A percentile compares a stretch with the other conserved stretches of the same genome.
Conservation (phyloP, 2,329 filamentous ascomycete species). For the Calonectria crousiana region DNA sequence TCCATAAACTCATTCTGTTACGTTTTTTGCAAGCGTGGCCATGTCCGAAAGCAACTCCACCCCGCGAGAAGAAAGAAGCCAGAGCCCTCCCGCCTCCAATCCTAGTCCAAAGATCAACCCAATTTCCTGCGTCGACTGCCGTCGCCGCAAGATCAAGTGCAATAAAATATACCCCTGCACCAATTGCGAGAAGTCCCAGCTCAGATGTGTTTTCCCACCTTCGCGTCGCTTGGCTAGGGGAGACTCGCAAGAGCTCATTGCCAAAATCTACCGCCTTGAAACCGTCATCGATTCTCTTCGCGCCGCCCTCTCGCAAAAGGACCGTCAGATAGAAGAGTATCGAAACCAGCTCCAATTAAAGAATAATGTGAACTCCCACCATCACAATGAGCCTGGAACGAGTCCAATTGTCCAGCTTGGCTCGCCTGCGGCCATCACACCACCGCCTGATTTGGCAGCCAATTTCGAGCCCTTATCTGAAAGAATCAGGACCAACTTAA, state of each 20-base stretch:
- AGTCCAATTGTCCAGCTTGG: not conserved
- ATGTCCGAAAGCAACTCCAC: conserved; percentile 1
- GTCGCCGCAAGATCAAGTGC: not conserved
- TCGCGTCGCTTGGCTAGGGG: not conserved
- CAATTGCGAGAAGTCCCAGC: not conserved
- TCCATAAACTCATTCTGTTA: not conserved
- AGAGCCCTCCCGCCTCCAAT: not conserved
- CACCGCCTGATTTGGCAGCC: not conserved
- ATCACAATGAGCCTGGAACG: not conserved
- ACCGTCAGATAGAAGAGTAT: not conserved
- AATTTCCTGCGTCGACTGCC: not conserved
- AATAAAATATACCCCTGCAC: conserved; percentile 4
- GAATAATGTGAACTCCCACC: not conserved
- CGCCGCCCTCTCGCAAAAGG: not conserved
- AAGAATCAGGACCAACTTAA: not conserved
- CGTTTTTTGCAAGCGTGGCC: not conserved
- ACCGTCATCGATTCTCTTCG: not conserved
- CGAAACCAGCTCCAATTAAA: not conserved
- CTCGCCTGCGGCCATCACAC: not conserved
- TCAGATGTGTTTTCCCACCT: not conserved
- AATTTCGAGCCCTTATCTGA: not conserved
- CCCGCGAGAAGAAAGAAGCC: not conserved
- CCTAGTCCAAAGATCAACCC: not conserved
- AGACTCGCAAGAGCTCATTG: not conserved
- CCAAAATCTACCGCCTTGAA: not conserved